Base-by-base conservation (phyloP, 257 asterid species). In the Nicotiana paniculata region DNA sequence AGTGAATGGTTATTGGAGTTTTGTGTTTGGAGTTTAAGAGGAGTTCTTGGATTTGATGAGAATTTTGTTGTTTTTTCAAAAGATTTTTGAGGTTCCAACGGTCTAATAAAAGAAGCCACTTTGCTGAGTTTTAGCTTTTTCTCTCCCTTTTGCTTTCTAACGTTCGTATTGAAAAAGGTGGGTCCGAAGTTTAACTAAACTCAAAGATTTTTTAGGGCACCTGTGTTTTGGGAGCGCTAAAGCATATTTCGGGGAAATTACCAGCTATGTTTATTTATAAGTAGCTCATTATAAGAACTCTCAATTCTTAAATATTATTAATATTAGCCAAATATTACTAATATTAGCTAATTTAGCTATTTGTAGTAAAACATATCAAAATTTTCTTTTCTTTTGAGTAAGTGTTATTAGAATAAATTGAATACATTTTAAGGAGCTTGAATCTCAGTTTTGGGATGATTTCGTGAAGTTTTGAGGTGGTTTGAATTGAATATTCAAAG, bases 121-220 rank as follows among this genome's bases (percentile, higher is more conserved):
- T 2, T 7, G 1, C 1, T 24, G 58, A 3, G 80, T 33, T 77
- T 63, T 37, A 21, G 82, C 32, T 57, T 66, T 53, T 67, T 80
- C 39, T 35, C 77, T 74, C 55, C 81, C 51, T 32, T 26, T 75
- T 39, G 46, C 28, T 26, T 83, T 84, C 84, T 84, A 92, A 92
- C 98, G 95, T 93, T 93, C 89, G 66, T 81, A 87, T 89, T 90
- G 18, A 17, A 28, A 75, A 48, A 62, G 77, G 87, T 89, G 90
- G 93, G 91, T 77, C 91, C 88, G 78, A 21, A 24, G 79, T 51
- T 9, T 13, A 3, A 74, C 43, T 26, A 48, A 51, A 48, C 8
- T 6, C 9, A 51, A 75, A 26, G 16, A 26, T 26, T 51, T 21
- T 51, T 48, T 26, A 5, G 7, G 74, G 69, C 16, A 39, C 51